phyloP scores from a whole-genome alignment of 371 early-diverging fungal genomes.

The Actinomucor elegans region DNA sequence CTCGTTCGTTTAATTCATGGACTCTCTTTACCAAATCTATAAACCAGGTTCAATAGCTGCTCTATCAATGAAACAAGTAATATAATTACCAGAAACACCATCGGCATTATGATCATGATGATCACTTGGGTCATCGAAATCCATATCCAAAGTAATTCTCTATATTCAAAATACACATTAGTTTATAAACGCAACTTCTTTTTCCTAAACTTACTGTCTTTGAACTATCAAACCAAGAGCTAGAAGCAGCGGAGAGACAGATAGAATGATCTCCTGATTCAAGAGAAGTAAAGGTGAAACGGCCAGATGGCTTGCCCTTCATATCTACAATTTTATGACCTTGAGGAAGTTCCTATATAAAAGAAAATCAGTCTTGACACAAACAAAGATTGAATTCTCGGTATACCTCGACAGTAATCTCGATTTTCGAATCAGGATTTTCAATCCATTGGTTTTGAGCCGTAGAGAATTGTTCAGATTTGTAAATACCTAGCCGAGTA shows the following conservation, averaged over 20 bases:
- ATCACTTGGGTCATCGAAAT: conserved; percentile 70
- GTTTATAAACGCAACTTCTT: too few relatives aligned
- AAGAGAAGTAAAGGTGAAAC: conserved; percentile 86
- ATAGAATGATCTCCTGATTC: conserved; percentile 89
- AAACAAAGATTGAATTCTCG: too few relatives aligned
- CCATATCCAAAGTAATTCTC: conserved; percentile 72
- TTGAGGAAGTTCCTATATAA: conserved; percentile 54
- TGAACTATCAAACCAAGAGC: conserved; percentile 59
- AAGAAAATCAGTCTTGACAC: too few relatives aligned
- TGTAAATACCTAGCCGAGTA: conserved; percentile 74
- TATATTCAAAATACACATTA: too few relatives aligned
- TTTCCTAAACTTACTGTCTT: conserved; percentile 45
- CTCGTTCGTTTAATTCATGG: conserved; percentile 79
- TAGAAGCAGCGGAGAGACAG: conserved; percentile 70
- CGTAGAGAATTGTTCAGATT: conserved; percentile 77
- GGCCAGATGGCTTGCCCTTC: conserved; percentile 69
- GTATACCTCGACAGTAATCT: conserved; percentile 78
- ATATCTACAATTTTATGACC: conserved; percentile 68
- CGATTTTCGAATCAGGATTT: conserved; percentile 67
- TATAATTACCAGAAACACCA: conserved; percentile 52
- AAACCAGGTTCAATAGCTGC: background rate
- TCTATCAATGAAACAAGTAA: background rate
- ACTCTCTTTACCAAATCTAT: conserved; percentile 71
- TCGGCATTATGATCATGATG: conserved; percentile 59
- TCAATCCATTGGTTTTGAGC: conserved; percentile 65